These are phyloP conservation scores for Neofusicoccum sp. DNA, from an alignment of 2,329 filamentous ascomycete genomes.

Conservation along the genomic window DNA sequence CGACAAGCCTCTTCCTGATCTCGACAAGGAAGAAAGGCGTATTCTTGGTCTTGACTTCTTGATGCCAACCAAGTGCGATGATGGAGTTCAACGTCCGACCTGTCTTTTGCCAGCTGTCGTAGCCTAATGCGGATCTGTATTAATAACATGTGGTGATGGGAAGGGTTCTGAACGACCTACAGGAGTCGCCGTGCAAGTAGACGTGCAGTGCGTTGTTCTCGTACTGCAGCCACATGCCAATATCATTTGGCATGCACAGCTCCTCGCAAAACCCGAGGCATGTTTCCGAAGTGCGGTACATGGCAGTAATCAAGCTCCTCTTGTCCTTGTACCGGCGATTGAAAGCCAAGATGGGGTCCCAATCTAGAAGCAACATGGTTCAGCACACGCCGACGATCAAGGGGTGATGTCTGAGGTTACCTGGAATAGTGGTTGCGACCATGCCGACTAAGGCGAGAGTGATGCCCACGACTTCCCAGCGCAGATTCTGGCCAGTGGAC, in stretches of 20 bases:
- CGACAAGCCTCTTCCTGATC: constrained; percentile 34
- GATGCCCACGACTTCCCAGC: constrained; percentile 47
- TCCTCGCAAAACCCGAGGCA: constrained; percentile 35
- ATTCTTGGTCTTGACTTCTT: constrained; percentile 21
- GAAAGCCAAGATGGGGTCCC: constrained; percentile 26
- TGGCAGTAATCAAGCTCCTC: constrained; percentile 4
- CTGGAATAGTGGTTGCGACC: constrained; percentile 29
- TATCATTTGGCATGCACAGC: constrained; percentile 32
- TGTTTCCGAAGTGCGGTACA: constrained; percentile 30
- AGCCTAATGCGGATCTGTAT: constrained; percentile 21
- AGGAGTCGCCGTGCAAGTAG: constrained; percentile 30
- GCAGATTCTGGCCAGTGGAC: constrained; percentile 39
- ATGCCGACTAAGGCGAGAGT: constrained; percentile 39
- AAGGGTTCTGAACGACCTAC: constrained; percentile 22
- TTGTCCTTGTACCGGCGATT: neutral
- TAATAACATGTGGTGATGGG: neutral
- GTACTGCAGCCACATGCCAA: constrained; percentile 35
- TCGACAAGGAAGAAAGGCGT: constrained; percentile 37
- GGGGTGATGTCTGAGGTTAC: constrained; percentile 17
- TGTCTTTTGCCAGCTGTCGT: constrained; percentile 34
- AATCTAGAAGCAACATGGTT: constrained; percentile 22
- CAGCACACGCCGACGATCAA: neutral
- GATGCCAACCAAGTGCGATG: constrained; percentile 38
- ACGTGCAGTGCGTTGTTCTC: constrained; percentile 29
- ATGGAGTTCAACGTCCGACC: constrained; percentile 30